These are phyloP conservation scores for Zychaea mexicana DNA, from an alignment of 371 early-diverging fungal genomes.

Conservation along the genomic window DNA sequence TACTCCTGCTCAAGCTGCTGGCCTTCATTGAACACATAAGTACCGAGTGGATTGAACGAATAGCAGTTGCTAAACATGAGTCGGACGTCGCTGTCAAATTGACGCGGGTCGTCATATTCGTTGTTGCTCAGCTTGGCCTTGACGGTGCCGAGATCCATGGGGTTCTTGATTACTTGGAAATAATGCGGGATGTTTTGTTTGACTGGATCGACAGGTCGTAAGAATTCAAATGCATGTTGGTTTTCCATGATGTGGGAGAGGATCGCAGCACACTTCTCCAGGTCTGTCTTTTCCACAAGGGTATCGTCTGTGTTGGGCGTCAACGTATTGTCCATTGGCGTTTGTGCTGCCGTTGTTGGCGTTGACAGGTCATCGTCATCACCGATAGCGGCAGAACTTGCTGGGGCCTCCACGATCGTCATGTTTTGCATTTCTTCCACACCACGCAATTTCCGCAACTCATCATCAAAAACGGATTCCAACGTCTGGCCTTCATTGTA, in stretches of 20 bases:
- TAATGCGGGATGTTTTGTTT: slow-evolving; percentile 66
- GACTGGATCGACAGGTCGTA: slow-evolving; percentile 52
- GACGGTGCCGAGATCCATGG: slow-evolving; percentile 98
- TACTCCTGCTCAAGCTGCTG: slow-evolving; percentile 63
- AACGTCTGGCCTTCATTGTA: slow-evolving; percentile 49
- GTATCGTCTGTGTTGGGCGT: slow-evolving; percentile 2
- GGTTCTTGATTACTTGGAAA: slow-evolving; percentile 83
- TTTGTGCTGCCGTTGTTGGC: not conserved
- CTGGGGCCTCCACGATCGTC: slow-evolving; percentile 50
- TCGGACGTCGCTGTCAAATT: slow-evolving; percentile 53
- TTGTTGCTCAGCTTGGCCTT: slow-evolving; percentile 64
- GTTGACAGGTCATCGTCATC: not conserved
- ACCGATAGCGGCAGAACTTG: too few species aligned
- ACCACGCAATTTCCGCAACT: slow-evolving; percentile 43
- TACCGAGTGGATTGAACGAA: slow-evolving; percentile 77
- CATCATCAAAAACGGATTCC: slow-evolving; percentile 45
- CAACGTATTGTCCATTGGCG: not conserved
- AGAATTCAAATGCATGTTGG: slow-evolving; percentile 43
- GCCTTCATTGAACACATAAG: slow-evolving; percentile 78
- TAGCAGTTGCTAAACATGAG: slow-evolving; percentile 59
- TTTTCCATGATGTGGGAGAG: slow-evolving; percentile 35
- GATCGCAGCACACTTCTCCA: slow-evolving; percentile 33
- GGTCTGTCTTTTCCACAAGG: slow-evolving; percentile 17
- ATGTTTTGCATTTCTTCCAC: slow-evolving; percentile 38
- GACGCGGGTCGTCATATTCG: slow-evolving; percentile 42